Percentiles rank a stretch among this genome's conserved stretches.
phyloP scores from a whole-genome alignment of 2,329 filamentous ascomycete genomes.

The Ceratocystis colombiana region DNA sequence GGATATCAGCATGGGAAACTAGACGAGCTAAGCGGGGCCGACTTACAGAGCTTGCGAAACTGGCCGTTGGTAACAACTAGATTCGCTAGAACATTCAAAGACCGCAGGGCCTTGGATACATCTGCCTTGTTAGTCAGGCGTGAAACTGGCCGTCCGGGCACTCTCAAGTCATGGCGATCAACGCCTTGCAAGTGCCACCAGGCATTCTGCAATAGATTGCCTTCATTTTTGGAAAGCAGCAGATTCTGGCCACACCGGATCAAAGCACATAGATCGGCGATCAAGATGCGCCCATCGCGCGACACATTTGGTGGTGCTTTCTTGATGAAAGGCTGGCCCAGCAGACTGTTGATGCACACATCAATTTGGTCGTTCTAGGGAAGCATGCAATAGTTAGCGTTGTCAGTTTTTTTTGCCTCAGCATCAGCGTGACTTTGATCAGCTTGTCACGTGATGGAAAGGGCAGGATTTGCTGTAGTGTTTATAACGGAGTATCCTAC shows the following conservation, averaged over 20 bases:
- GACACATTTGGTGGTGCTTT: conserved; percentile 70
- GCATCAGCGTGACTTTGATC: neutral
- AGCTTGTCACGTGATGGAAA: neutral
- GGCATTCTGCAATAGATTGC: conserved; percentile 90
- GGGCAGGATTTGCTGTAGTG: neutral
- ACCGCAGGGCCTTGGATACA: conserved; percentile 71
- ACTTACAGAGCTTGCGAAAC: conserved; percentile 78
- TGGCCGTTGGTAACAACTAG: conserved; percentile 92
- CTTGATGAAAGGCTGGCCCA: conserved; percentile 59
- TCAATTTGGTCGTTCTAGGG: conserved; percentile 86
- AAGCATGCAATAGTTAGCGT: conserved; percentile 9
- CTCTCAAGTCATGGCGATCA: conserved; percentile 49
- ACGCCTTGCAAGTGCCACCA: conserved; percentile 85
- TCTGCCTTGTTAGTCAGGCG: conserved; percentile 74
- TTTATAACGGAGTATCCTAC: conserved; percentile 40
- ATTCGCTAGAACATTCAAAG: conserved; percentile 76
- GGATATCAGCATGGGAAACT: conserved; percentile 21
- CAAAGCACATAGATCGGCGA: conserved; percentile 67
- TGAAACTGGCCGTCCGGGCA: conserved; percentile 57
- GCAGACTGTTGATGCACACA: conserved; percentile 79
- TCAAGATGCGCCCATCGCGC: conserved; percentile 65
- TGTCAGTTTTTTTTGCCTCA: too few relatives aligned
- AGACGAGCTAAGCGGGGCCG: neutral
- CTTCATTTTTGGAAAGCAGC: conserved; percentile 86
- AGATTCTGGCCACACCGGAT: conserved; percentile 77